phyloP scores from a whole-genome alignment of 2,329 filamentous ascomycete species.

The Penicillium psychrosexuale region DNA sequence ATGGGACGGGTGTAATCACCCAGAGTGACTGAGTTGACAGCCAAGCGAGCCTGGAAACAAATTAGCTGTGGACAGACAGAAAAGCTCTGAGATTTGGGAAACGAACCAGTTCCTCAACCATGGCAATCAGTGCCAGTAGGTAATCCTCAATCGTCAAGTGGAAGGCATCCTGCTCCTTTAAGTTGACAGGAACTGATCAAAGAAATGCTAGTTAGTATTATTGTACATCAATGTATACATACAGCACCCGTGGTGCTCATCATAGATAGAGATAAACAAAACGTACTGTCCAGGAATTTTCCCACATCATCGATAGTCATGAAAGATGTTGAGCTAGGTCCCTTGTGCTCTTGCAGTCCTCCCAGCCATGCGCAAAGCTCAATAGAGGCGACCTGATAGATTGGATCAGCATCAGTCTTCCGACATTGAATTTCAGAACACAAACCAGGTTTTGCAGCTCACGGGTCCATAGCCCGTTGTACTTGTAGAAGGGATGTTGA shows the following conservation, averaged over 20 bases:
- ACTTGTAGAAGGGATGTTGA: conserved; percentile 95
- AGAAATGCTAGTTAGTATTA: conserved; percentile 1
- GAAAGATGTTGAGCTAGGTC: conserved; percentile 62
- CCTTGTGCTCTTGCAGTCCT: conserved; percentile 59
- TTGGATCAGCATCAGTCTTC: conserved; percentile 32
- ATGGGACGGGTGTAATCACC: conserved; percentile 83
- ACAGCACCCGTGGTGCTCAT: not conserved
- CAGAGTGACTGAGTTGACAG: conserved; percentile 89
- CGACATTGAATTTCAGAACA: conserved; percentile 23
- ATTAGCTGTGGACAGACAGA: not conserved
- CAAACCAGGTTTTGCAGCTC: conserved; percentile 75
- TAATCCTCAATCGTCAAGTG: conserved; percentile 98
- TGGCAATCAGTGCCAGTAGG: conserved; percentile 77
- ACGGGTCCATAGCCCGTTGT: conserved; percentile 82
- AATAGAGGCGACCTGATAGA: conserved; percentile 56
- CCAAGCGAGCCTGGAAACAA: conserved; percentile 64
- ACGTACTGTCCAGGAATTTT: conserved; percentile 66
- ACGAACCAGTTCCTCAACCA: conserved; percentile 79
- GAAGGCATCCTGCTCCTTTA: conserved; percentile 86
- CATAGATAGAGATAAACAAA: not conserved
- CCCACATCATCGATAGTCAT: conserved; percentile 88
- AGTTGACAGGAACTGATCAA: conserved; percentile 74
- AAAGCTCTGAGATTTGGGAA: not conserved
- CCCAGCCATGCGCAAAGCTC: conserved; percentile 74
- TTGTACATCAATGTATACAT: not conserved